Percentiles rank a stretch among this genome's conserved stretches.
These are phyloP conservation scores for Phaffomyces antillensis DNA, from an alignment of 805 yeast species.

Conservation along the genomic window DNA sequence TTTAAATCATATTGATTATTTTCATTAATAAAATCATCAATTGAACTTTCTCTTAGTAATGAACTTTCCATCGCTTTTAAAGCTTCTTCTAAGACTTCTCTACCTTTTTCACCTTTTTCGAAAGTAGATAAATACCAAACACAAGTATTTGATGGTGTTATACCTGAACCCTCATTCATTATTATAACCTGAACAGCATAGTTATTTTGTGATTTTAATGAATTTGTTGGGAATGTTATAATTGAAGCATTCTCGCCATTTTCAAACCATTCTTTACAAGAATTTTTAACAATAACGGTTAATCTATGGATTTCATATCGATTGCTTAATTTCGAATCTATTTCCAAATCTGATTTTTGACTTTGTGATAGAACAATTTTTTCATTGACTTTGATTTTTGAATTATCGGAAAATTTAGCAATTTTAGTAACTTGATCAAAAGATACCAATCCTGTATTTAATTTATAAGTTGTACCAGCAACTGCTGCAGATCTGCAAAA, in stretches of 20 bases:
- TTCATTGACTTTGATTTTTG: slow-evolving; percentile 68
- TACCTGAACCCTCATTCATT: slow-evolving; percentile 81
- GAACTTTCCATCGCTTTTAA: slow-evolving; percentile 72
- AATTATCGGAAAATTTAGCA: slow-evolving; percentile 72
- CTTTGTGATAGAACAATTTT: slow-evolving; percentile 73
- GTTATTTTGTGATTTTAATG: slow-evolving; percentile 56
- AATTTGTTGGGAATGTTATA: slow-evolving; percentile 87
- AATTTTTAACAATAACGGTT: slow-evolving; percentile 75
- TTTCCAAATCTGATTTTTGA: slow-evolving; percentile 38
- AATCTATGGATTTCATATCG: slow-evolving; percentile 61
- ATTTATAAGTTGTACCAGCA: slow-evolving; percentile 90
- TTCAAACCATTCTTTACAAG: slow-evolving; percentile 87
- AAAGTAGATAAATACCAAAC: slow-evolving; percentile 85
- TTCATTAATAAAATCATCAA: slow-evolving; percentile 37
- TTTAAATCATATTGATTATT: slow-evolving; percentile 35
- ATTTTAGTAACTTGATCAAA: slow-evolving; percentile 61
- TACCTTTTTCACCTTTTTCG: slow-evolving; percentile 63
- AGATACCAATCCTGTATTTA: slow-evolving; percentile 57
- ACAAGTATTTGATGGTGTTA: slow-evolving; percentile 80
- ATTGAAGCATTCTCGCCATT: slow-evolving; percentile 79
- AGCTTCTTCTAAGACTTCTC: slow-evolving; percentile 74
- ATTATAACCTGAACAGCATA: slow-evolving; percentile 81
- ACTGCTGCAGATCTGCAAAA: slow-evolving; percentile 97
- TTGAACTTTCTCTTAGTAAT: slow-evolving; percentile 67
- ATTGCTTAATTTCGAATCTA: slow-evolving; percentile 36